phyloP scores from a whole-genome alignment of 352 stramenopile species.

The Hyaloperonospora arabidopsidis region DNA sequence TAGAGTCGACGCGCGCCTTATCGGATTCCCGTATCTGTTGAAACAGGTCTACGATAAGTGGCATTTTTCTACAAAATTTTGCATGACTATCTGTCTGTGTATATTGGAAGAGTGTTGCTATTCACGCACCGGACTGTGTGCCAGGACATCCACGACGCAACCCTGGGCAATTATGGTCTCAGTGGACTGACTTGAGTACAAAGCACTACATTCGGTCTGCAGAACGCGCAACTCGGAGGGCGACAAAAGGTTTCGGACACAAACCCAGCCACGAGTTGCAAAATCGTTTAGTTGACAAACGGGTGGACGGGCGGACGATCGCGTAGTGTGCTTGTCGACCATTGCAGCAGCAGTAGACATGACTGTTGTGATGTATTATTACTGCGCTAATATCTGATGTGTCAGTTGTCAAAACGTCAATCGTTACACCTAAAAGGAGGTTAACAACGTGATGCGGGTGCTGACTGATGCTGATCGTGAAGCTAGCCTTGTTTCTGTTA shows the following conservation, averaged over 20 bases:
- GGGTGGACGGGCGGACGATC: no score
- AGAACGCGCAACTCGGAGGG: constrained; percentile 31
- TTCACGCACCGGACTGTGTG: constrained; percentile 38
- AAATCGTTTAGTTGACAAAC: constrained; percentile 8
- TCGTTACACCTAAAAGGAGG: no score
- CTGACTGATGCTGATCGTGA: no score
- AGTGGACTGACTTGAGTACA: constrained; percentile 12
- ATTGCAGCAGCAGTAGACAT: no score
- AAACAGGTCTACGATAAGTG: not conserved
- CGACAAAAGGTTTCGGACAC: constrained; percentile 29
- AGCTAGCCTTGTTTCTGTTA: no score
- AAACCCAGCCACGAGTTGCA: constrained; percentile 17
- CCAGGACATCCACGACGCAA: constrained; percentile 56
- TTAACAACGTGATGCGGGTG: no score
- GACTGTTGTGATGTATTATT: no score
- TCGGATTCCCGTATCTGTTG: constrained; percentile 36
- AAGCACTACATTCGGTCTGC: constrained; percentile 29
- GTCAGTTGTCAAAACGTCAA: no score
- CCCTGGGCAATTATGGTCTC: constrained; percentile 23
- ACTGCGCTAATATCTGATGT: no score
- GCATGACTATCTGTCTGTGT: no score
- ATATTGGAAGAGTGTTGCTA: no score
- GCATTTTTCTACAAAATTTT: not conserved
- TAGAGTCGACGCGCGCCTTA: constrained; percentile 17
- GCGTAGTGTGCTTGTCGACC: no score